Percentiles rank a stretch among this genome's conserved stretches.
These are phyloP conservation scores for Camillea tinctor DNA, from an alignment of 2,329 filamentous ascomycete species.

Conservation along the genomic window DNA sequence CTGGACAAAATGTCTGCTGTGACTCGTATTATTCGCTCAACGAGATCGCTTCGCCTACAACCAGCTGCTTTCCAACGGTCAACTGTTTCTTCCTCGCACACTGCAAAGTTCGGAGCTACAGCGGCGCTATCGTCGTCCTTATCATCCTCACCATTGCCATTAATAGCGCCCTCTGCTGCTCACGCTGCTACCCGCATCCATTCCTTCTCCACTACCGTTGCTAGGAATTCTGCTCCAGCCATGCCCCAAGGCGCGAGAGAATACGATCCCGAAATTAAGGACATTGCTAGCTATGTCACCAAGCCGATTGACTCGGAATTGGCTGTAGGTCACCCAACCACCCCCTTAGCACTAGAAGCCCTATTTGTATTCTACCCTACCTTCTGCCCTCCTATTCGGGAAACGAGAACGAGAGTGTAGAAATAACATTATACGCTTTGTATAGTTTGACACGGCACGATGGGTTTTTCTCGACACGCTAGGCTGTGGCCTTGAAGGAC, in stretches of 20 bases:
- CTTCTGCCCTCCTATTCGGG: no score
- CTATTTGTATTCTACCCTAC: slow-evolving; percentile 11
- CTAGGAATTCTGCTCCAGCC: slow-evolving; percentile 48
- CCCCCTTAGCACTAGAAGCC: neutral
- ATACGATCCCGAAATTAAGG: slow-evolving; percentile 90
- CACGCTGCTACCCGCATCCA: slow-evolving; percentile 35
- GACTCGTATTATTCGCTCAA: slow-evolving; percentile 9
- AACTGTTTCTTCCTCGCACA: slow-evolving; percentile 32
- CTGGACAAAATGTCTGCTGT: neutral
- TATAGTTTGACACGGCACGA: slow-evolving; percentile 88
- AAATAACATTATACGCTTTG: neutral
- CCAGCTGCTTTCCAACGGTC: slow-evolving; percentile 35
- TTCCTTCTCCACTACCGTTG: slow-evolving; percentile 51
- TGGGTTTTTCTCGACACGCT: slow-evolving; percentile 97
- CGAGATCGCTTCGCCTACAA: slow-evolving; percentile 30
- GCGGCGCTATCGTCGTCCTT: slow-evolving; percentile 26
- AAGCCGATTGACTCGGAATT: slow-evolving; percentile 88
- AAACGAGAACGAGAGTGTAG: no score
- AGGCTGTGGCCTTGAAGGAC: slow-evolving; percentile 91
- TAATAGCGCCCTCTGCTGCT: slow-evolving; percentile 26
- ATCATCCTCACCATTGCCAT: neutral
- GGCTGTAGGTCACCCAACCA: slow-evolving; percentile 68
- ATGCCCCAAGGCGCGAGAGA: slow-evolving; percentile 53
- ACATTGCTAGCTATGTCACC: slow-evolving; percentile 93
- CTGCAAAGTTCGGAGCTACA: slow-evolving; percentile 26